Evolutionary conservation across 495 filamentous ascomycete genomes (phyloP).

Genomic region (Penicillium lagena): DNA sequence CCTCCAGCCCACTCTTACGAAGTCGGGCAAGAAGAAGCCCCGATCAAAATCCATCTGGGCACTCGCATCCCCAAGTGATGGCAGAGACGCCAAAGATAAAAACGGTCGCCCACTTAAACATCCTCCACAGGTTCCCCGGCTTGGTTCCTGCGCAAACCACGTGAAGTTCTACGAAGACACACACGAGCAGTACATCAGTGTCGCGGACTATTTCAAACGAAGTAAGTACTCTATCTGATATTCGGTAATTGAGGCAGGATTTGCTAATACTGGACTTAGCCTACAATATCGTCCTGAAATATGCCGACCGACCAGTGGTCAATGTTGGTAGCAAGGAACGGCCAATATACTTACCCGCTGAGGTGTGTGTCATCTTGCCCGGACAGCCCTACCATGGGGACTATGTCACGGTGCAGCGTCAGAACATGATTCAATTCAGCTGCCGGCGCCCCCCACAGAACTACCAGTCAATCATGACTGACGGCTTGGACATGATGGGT

Average conservation of each 20-base stretch:
- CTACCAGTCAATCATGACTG: conserved; percentile 49
- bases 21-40: not conserved
- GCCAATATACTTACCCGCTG: conserved; percentile 56
- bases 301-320: conserved; percentile 46
- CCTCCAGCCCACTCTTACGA: not conserved
- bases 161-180: conserved; percentile 11
- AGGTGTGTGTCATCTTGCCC: conserved; percentile 51
- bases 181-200: conserved; percentile 1
- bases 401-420: conserved; percentile 43
- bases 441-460: conserved; percentile 57
- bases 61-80: conserved; percentile 6
- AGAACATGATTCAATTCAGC: conserved; percentile 58
- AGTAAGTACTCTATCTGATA: conserved; percentile 2
- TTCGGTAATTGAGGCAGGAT: not conserved
- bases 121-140: not conserved
- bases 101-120: not conserved
- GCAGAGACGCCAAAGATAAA: not conserved
- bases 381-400: conserved; percentile 55
- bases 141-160: conserved; percentile 4
- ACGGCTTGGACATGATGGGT: conserved; percentile 43
- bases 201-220: conserved; percentile 9
- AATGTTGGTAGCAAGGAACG: conserved; percentile 52
- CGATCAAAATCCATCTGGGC: conserved; percentile 6
- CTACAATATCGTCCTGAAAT: conserved; percentile 2
- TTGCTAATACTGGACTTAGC: conserved; percentile 2